Evolutionary conservation across 192 early-diverging fungal genomes (phyloP).

Genomic region (Backusella parvicylindrica): DNA sequence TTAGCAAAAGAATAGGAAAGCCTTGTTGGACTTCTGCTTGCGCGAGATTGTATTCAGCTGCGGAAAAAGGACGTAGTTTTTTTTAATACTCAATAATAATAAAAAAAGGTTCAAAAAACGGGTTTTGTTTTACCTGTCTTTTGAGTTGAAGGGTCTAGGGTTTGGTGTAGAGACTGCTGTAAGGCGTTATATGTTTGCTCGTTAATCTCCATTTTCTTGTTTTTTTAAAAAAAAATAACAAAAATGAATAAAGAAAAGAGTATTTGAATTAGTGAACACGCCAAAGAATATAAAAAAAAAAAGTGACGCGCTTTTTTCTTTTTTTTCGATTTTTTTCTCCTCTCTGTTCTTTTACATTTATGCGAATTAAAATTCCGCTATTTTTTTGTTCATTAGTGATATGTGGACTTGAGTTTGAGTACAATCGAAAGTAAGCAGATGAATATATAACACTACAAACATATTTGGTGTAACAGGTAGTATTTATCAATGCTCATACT

Average conservation of each 20-base stretch:
- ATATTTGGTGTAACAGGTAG: too few species aligned
- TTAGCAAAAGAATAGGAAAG: constrained; percentile 71
- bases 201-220: constrained; percentile 3
- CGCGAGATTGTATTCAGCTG: constrained; percentile 58
- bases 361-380: background rate
- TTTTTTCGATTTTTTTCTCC: background rate
- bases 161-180: constrained; percentile 44
- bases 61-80: background rate
- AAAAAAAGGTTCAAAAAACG: too few species aligned
- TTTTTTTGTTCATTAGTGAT: too few species aligned
- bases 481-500: too few species aligned
- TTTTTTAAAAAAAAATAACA: background rate
- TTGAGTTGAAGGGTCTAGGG: constrained; percentile 37
- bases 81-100: too few species aligned
- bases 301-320: background rate
- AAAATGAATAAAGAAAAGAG: background rate
- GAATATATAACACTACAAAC: too few species aligned
- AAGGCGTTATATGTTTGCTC: constrained; percentile 16
- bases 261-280: background rate
- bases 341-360: background rate
- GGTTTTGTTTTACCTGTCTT: constrained; percentile 33
- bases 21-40: constrained; percentile 53
- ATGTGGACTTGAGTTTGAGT: too few species aligned
- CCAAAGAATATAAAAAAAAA: background rate
- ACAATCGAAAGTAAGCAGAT: too few species aligned